Evolutionary conservation across 352 stramenopile species (phyloP), one percentile per base, ranked within the genome.

Genomic region (Phytophthora citricola): DNA sequence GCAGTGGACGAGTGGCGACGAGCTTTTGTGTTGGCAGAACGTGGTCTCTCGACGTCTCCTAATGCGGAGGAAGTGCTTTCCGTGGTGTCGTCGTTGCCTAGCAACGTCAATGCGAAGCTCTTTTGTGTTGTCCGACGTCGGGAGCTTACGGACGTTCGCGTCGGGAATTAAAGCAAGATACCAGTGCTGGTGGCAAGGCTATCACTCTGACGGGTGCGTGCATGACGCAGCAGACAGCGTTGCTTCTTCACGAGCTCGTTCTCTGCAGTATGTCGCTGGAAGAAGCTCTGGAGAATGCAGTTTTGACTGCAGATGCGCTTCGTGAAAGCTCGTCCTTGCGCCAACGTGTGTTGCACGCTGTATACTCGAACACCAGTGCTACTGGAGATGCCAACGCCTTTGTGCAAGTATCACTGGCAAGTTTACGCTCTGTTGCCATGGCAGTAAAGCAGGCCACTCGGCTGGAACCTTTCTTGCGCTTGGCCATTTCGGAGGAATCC

Each of bases 151-250:
- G 41, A 4, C 39, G 31, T 15, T 48, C 59, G 7, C 64, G 64
- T 56, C 53, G 27, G 7, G 53, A 74, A 12, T 45, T 74, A 46
- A 50, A 58, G 6, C 43, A 20, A 31, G 52, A 20, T 41, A n/a
- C 31, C 22, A 59, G 15, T 32, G 38, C 53, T n/a, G n/a, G n/a
- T 14, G 15, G 12, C 26, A 74, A 71, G 20, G 17, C 53, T n/a
- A 50, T 78, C 15, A 48, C 55, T 26, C 58, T 80, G 1, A 65
- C 73, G 52, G 73, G 73, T 1, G 61, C 48, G 14, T 81, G 73
- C 31, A 71, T 81, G 73, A 53, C 51, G 1, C 73, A 81, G 43
- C 73, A 81, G 43, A 73, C 73, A 36, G 53, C 34, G 6, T 46
- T 81, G 34, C 31, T 81, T 9, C 22, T 81, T 22, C 50, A 53